A percentile compares a stretch with the other conserved stretches of the same genome.
Conservation (phyloP, 2,329 filamentous ascomycete genomes). For the Sclerotinia spermophila region DNA sequence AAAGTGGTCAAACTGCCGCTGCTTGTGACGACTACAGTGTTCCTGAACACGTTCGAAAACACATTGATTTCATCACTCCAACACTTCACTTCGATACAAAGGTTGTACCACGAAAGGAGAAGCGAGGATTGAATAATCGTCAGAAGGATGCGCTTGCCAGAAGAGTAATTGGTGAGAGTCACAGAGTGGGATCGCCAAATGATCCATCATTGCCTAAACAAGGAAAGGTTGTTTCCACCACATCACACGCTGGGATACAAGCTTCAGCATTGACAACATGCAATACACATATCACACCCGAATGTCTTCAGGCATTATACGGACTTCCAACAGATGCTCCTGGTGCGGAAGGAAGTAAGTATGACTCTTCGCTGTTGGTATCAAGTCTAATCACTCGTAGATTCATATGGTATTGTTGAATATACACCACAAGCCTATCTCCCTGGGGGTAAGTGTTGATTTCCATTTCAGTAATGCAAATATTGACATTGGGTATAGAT, state of each 20-base stretch:
- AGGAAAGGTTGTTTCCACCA: constrained; percentile 20
- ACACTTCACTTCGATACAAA: constrained; percentile 23
- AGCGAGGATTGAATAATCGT: constrained; percentile 9
- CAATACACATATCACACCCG: constrained; percentile 51
- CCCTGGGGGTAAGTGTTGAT: constrained; percentile 36
- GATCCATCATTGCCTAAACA: constrained; percentile 37
- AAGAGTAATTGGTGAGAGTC: constrained; percentile 41
- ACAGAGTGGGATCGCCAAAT: constrained; percentile 37
- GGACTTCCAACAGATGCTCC: constrained; percentile 41
- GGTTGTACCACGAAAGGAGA: constrained; percentile 11
- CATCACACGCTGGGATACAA: neutral
- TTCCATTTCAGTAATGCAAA: neutral
- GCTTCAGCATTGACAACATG: constrained; percentile 38
- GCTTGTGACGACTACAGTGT: constrained; percentile 22
- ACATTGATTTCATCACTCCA: constrained; percentile 23
- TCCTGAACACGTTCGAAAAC: constrained; percentile 15
- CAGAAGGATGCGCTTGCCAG: neutral
- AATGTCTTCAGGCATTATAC: constrained; percentile 52
- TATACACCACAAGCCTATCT: constrained; percentile 46
- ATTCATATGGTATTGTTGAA: constrained; percentile 52
- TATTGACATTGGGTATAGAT: constrained; percentile 28
- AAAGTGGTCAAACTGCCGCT: constrained; percentile 26
- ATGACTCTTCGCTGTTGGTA: neutral
- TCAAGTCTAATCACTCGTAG: constrained; percentile 11
- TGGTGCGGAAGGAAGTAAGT: constrained; percentile 23